Evolutionary conservation across 2,329 filamentous ascomycete species (phyloP).

Genomic region (Exophiala viscosa): DNA sequence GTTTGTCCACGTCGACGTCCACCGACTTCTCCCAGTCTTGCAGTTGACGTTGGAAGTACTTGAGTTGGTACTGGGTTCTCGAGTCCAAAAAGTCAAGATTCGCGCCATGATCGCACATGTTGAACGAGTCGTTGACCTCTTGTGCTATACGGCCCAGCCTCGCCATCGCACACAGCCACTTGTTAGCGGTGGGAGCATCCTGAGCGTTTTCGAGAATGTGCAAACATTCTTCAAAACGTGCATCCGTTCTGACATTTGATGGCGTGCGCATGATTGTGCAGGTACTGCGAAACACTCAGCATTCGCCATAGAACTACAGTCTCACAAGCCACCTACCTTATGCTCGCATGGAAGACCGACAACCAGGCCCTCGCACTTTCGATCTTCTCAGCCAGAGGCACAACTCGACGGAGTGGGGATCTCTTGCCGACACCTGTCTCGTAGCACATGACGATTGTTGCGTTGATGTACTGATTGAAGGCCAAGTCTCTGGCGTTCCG

Average conservation of each 20-base stretch:
- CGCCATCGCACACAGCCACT: conserved; percentile 53
- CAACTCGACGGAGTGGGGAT: conserved; percentile 36
- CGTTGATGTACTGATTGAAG: conserved; percentile 81
- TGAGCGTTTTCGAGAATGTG: conserved; percentile 54
- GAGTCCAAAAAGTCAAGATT: conserved; percentile 55
- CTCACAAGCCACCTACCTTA: conserved; percentile 40
- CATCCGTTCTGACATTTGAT: conserved; percentile 57
- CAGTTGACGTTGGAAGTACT: conserved; percentile 61
- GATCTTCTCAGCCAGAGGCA: conserved; percentile 46
- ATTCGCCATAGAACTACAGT: conserved; percentile 34
- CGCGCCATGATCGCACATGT: conserved; percentile 58
- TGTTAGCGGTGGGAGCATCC: conserved; percentile 54
- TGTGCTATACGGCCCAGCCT: conserved; percentile 61
- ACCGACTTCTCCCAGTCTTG: conserved; percentile 56
- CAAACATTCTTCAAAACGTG: conserved; percentile 61
- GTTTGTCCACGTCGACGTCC: conserved; percentile 49
- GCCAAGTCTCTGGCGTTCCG: conserved; percentile 79
- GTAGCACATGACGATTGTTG: conserved; percentile 74
- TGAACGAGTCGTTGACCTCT: conserved; percentile 63
- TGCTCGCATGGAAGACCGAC: conserved; percentile 56
- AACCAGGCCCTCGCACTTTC: conserved; percentile 59
- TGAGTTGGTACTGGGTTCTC: conserved; percentile 61
- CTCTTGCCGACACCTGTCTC: conserved; percentile 71
- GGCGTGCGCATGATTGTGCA: conserved; percentile 56
- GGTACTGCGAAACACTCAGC: conserved; percentile 51